phyloP scores from a whole-genome alignment of 768 basidiomycete species.

The Macrolepiota dolichaula region DNA sequence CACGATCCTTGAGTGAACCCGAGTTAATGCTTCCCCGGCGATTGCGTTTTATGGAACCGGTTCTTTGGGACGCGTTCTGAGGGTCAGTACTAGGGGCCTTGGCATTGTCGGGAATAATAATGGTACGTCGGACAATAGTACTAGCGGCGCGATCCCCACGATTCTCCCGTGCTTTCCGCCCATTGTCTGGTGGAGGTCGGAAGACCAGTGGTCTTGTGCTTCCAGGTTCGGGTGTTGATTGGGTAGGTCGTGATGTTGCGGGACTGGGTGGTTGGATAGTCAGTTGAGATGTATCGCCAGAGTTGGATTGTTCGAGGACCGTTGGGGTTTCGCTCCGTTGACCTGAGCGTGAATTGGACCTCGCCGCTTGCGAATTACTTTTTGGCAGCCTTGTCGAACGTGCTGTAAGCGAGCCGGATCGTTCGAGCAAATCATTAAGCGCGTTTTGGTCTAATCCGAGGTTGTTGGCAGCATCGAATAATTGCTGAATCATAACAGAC shows the following conservation, averaged over 20 bases:
- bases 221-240: not conserved
- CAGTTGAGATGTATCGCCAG: constrained; percentile 7
- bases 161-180: constrained; percentile 19
- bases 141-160: constrained; percentile 23
- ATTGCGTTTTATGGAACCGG: constrained; percentile 45
- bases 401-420: constrained; percentile 58
- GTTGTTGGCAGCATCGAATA: constrained; percentile 73
- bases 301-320: constrained; percentile 1
- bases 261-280: constrained; percentile 6
- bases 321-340: constrained; percentile 5
- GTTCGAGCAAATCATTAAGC: constrained; percentile 65
- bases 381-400: constrained; percentile 42
- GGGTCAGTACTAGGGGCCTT: constrained; percentile 47
- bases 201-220: constrained; percentile 33
- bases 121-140: constrained; percentile 70
- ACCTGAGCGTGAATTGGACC: constrained; percentile 24
- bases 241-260: constrained; percentile 1
- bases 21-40: constrained; percentile 60
- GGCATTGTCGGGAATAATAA: constrained; percentile 70
- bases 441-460: constrained; percentile 74
- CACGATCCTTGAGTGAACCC: constrained; percentile 76
- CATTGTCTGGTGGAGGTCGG: constrained; percentile 27
- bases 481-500: constrained; percentile 57
- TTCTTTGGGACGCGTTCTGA: constrained; percentile 36
- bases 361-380: constrained; percentile 34